These are phyloP conservation scores for Suhomyces tanzawaensis DNA, from an alignment of 805 yeast genomes.

Conservation along the genomic window DNA sequence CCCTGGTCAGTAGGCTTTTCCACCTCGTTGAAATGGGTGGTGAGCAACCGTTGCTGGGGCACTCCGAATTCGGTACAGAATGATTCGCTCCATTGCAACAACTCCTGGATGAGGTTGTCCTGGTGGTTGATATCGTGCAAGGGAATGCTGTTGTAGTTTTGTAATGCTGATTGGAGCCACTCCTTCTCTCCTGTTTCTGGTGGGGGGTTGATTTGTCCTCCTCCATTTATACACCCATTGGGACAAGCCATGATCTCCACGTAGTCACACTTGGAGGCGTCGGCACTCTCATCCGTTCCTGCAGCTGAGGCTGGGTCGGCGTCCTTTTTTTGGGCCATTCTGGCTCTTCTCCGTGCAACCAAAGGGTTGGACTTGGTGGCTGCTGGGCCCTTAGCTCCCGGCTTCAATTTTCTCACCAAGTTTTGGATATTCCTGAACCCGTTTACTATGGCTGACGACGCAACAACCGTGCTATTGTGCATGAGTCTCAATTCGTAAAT, in stretches of 20 bases:
- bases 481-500: slow-evolving; percentile 65
- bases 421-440: slow-evolving; percentile 96
- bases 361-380: slow-evolving; percentile 30
- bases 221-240: slow-evolving; percentile 95
- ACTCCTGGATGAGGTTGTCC: slow-evolving; percentile 13
- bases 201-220: slow-evolving; percentile 75
- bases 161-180: slow-evolving; percentile 42
- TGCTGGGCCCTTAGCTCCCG: slow-evolving; percentile 18
- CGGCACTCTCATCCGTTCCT: slow-evolving; percentile 38
- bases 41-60: slow-evolving; percentile 35
- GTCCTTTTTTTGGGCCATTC: slow-evolving; percentile 23
- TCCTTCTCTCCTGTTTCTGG: slow-evolving; percentile 35
- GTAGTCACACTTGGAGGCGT: slow-evolving; percentile 69
- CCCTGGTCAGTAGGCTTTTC: slow-evolving; percentile 51
- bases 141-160: slow-evolving; percentile 35
- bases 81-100: slow-evolving; percentile 31
- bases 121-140: slow-evolving; percentile 11
- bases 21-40: slow-evolving; percentile 49
- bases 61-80: slow-evolving; percentile 32
- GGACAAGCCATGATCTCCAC: slow-evolving; percentile 99
- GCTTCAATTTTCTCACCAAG: slow-evolving; percentile 76
- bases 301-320: slow-evolving; percentile 9
- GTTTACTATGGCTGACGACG: slow-evolving; percentile 63
- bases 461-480: slow-evolving; percentile 38
- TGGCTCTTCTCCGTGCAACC: slow-evolving; percentile 45